phyloP scores from a whole-genome alignment of 2,329 filamentous ascomycete species.

The Aspergillaceae sp. region DNA sequence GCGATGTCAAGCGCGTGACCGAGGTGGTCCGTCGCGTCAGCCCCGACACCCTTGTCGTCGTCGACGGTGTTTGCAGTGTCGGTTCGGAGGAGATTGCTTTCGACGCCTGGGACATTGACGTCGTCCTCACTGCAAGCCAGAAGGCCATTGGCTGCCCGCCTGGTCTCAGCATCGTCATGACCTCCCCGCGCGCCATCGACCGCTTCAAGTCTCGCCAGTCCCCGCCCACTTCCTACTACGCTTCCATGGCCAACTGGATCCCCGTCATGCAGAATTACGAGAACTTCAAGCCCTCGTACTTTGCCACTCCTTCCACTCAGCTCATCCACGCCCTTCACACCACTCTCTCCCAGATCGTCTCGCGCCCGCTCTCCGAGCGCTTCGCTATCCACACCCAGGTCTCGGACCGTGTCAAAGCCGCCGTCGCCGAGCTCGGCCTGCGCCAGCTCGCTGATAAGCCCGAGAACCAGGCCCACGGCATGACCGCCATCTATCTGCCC shows the following conservation, averaged over 20 bases:
- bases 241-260: constrained; percentile 93
- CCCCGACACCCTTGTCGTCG: constrained; percentile 81
- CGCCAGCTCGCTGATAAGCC: constrained; percentile 78
- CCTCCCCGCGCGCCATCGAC: constrained; percentile 78
- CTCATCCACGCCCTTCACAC: constrained; percentile 89
- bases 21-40: constrained; percentile 78
- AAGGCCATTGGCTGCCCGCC: constrained; percentile 96
- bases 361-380: constrained; percentile 68
- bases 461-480: constrained; percentile 89
- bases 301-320: constrained; percentile 92
- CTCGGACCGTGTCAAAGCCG: constrained; percentile 79
- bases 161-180: constrained; percentile 88
- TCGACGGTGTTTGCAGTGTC: constrained; percentile 95
- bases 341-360: constrained; percentile 73
- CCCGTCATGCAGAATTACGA: constrained; percentile 99
- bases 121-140: constrained; percentile 86
- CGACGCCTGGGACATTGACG: constrained; percentile 89
- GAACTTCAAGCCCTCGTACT: constrained; percentile 94
- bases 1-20: constrained; percentile 75
- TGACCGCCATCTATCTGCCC: constrained; percentile 95
- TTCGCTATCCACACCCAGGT: constrained; percentile 72
- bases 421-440: constrained; percentile 69
- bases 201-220: constrained; percentile 71
- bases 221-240: constrained; percentile 82
- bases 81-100: constrained; percentile 94